phyloP scores from a whole-genome alignment of 208 protist species.

The Leishmania lainsoni region DNA sequence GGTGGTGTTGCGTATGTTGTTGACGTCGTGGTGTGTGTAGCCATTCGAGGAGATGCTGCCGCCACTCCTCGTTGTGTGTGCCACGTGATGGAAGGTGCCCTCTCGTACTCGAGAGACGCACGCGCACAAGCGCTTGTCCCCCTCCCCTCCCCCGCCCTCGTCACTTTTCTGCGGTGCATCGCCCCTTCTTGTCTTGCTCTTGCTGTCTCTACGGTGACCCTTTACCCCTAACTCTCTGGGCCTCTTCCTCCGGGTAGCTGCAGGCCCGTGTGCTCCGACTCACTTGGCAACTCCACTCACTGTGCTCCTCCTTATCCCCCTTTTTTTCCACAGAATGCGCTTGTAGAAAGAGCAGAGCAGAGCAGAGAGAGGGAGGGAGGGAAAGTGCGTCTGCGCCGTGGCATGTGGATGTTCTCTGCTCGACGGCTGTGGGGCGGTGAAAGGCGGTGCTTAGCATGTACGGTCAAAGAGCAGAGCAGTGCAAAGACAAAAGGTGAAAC shows the following conservation, averaged over 20 bases:
- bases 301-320: not conserved
- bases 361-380: too few species aligned
- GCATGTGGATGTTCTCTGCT: not conserved
- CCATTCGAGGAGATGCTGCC: not conserved
- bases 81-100: not conserved
- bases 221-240: not conserved
- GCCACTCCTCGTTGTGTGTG: not conserved
- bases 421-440: not conserved
- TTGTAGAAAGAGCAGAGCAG: not conserved
- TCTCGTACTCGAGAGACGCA: not conserved
- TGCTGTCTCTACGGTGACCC: not conserved
- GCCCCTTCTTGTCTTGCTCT: not conserved
- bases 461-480: not conserved
- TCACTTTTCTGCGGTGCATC: too few species aligned
- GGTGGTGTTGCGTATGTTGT: not conserved
- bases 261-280: not conserved
- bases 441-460: not conserved
- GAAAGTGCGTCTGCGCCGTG: not conserved
- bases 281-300: not conserved
- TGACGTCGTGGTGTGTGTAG: not conserved
- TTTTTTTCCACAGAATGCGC: not conserved
- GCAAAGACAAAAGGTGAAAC: not conserved
- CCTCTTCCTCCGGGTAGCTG: not conserved
- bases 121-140: not conserved
- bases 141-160: not conserved